Evolutionary conservation across 2,329 filamentous ascomycete genomes (phyloP), one percentile per base, ranked within the genome.

Genomic region (Pleoardoris graminearum): DNA sequence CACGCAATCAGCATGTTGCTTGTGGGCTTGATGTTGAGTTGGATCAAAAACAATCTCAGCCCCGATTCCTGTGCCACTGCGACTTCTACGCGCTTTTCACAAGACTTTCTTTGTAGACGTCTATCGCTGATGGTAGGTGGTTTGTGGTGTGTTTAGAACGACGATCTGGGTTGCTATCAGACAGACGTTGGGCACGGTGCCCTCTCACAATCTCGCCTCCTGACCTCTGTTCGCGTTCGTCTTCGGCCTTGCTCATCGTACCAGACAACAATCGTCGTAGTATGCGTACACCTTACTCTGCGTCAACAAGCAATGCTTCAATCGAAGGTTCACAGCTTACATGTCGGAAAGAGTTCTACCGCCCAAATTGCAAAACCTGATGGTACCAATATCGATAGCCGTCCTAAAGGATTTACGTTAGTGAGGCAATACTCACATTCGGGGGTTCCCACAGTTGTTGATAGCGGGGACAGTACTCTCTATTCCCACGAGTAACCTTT

Each of bases 201-300:
- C 43, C 33, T 48, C 35, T 25, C 30, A 41, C 43, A 52, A 25
- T 52, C 37, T 6, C 12, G 2, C 48, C 43, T 52, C 19, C 4
- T 44, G 22, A 52, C 29, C 25, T 41, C 50, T 23, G 33, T 52
- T 47, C 36, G 43, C 19, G 43, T 52, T 47, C 29, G 35, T 42
- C 43, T 41, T 47, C 33, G 23, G 43, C 43, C 36, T n/a, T 52
- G 27, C 21, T 47, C 33, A 33, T 52, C 39, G 22, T 41, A 41
- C 17, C n/a, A 41, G 29, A 52, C 43, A 33, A 41, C 22, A 21
- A 52, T 52, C 17, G n/a, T 52, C 25, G 50, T 48, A 22, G n/a
- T 10, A 14, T 41, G 29, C 23, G 43, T 48, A 35, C 43, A 52
- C 50, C 50, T 52, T 52, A 16, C 33, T 39, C 27, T 42, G 30